Evolutionary conservation across 495 filamentous ascomycete genomes (phyloP).

Genomic region (Penicillium egyptiacum): DNA sequence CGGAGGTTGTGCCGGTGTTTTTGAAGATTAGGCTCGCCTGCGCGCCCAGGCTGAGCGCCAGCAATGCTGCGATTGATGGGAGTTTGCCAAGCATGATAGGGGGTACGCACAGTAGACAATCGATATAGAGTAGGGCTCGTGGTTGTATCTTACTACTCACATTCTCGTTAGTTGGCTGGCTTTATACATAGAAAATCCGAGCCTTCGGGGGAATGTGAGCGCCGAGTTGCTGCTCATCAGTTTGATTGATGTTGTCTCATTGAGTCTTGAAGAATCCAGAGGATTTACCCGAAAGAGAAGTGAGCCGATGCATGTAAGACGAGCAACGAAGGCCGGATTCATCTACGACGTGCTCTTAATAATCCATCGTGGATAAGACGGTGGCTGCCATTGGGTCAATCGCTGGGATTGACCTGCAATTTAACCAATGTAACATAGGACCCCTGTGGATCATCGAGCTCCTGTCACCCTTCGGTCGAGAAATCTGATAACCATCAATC

Average conservation of each 20-base stretch:
- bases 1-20: slow-evolving; percentile 50
- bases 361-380: background rate
- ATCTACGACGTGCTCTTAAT: background rate
- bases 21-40: slow-evolving; percentile 43
- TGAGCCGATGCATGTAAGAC: background rate
- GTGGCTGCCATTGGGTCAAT: background rate
- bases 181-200: background rate
- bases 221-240: background rate
- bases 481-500: too few species aligned
- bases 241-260: background rate
- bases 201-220: background rate
- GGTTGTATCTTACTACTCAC: background rate
- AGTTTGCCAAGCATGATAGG: slow-evolving; percentile 2
- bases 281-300: background rate
- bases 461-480: background rate
- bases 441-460: background rate
- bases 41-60: slow-evolving; percentile 1
- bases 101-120: background rate
- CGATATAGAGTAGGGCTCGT: background rate
- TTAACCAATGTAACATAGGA: background rate
- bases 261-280: background rate
- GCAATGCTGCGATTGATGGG: background rate
- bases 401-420: background rate
- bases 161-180: background rate
- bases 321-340: background rate